These are phyloP conservation scores for Simplicillium aogashimaense DNA, from an alignment of 2,329 filamentous ascomycete genomes.

Conservation along the genomic window DNA sequence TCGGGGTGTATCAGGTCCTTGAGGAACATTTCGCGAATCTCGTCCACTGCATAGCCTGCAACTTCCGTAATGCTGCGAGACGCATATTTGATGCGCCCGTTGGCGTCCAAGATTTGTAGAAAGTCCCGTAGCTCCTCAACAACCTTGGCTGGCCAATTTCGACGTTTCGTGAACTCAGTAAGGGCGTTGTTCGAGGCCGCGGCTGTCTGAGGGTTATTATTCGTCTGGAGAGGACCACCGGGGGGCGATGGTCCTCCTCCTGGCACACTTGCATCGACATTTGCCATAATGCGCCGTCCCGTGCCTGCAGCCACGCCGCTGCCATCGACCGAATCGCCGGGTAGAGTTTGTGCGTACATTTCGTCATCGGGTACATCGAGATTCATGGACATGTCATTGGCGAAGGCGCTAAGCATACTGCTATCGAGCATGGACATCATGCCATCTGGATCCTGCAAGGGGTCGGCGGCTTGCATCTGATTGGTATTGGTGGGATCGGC, in stretches of 20 bases:
- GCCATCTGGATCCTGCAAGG: background rate
- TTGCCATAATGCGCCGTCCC: no score
- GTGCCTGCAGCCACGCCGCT: background rate
- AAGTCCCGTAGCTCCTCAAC: conserved; percentile 86
- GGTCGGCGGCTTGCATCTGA: conserved; percentile 9
- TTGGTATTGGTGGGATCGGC: no score
- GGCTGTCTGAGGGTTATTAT: background rate
- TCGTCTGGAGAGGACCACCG: conserved; percentile 21
- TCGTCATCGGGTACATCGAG: conserved; percentile 25
- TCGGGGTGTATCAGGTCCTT: conserved; percentile 79
- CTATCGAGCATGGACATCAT: conserved; percentile 7
- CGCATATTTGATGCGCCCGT: conserved; percentile 77
- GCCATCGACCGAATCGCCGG: conserved; percentile 7
- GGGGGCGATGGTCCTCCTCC: conserved; percentile 32
- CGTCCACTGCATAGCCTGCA: conserved; percentile 63
- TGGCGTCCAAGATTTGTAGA: conserved; percentile 74
- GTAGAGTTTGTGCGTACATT: conserved; percentile 10
- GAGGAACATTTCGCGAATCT: conserved; percentile 67
- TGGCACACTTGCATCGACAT: conserved; percentile 19
- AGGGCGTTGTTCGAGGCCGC: conserved; percentile 31
- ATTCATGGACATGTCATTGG: conserved; percentile 29
- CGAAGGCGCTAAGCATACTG: conserved; percentile 25
- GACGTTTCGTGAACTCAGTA: conserved; percentile 50
- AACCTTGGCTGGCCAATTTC: conserved; percentile 79
- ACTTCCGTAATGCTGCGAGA: conserved; percentile 67